phyloP scores from a whole-genome alignment of 2,329 filamentous ascomycete genomes.

The Phaeosphaeria sp. region DNA sequence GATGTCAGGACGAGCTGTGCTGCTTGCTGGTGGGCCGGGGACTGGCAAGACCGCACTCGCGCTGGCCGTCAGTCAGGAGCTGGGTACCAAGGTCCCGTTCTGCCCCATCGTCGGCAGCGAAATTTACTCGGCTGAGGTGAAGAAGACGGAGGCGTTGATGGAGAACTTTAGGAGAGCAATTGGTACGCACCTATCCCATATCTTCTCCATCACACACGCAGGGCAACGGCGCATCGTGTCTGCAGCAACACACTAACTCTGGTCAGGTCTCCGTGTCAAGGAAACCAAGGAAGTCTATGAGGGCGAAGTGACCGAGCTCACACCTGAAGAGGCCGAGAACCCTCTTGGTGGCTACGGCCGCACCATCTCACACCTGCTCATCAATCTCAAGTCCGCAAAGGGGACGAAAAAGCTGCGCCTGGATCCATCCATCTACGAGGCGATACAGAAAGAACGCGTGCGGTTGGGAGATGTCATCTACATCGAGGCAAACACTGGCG shows the following conservation, averaged over 20 bases:
- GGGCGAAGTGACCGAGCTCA: slow-evolving; percentile 96
- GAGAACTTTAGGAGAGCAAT: slow-evolving; percentile 98
- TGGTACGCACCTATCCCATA: slow-evolving; percentile 57
- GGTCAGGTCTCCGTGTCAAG: slow-evolving; percentile 78
- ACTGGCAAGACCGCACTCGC: slow-evolving; percentile 98
- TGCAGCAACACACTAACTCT: slow-evolving; percentile 9
- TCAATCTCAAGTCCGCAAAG: slow-evolving; percentile 92
- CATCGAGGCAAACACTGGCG: slow-evolving; percentile 98
- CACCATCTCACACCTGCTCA: slow-evolving; percentile 94
- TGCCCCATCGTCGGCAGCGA: slow-evolving; percentile 98
- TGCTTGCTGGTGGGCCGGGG: slow-evolving; percentile 89
- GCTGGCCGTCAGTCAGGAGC: slow-evolving; percentile 92
- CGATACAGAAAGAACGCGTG: slow-evolving; percentile 97
- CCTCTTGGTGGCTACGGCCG: slow-evolving; percentile 95
- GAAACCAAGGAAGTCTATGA: slow-evolving; percentile 99
- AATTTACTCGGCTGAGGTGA: slow-evolving; percentile 96
- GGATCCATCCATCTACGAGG: slow-evolving; percentile 98
- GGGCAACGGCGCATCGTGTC: too few relatives aligned
- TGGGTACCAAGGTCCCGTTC: slow-evolving; percentile 97
- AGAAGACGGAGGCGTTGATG: slow-evolving; percentile 99
- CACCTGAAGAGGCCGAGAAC: slow-evolving; percentile 97
- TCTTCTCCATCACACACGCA: too few relatives aligned
- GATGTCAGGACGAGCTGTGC: slow-evolving; percentile 93
- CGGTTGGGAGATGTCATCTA: slow-evolving; percentile 97
- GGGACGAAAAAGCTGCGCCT: slow-evolving; percentile 97